Conservation (phyloP, 164 flowering plant genomes). For the Dillenia turbinata region DNA sequence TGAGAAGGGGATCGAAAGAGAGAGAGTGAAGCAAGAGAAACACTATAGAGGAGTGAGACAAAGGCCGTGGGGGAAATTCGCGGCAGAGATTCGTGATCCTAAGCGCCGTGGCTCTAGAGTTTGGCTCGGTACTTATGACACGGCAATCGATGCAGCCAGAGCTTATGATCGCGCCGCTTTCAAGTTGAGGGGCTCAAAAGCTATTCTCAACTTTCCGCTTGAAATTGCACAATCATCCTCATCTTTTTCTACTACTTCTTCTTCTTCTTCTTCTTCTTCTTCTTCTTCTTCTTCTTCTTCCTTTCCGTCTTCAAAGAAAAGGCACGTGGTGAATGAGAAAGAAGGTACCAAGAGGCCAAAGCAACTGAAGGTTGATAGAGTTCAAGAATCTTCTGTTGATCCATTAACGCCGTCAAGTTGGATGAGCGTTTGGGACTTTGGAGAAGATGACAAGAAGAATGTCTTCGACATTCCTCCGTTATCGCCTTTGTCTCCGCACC, state of each 20-base stretch:
- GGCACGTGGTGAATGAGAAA: constrained; percentile 11
- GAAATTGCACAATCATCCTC: constrained; percentile 17
- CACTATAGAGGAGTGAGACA: constrained; percentile 43
- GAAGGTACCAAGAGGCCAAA: neutral
- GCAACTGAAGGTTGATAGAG: no score
- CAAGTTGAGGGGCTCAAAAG: constrained; percentile 38
- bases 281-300: no score
- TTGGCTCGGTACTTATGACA: constrained; percentile 47
- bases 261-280: no score
- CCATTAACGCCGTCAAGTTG: constrained; percentile 41
- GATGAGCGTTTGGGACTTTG: constrained; percentile 21
- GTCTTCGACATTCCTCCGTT: constrained; percentile 32
- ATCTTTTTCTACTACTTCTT: neutral
- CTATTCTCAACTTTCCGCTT: constrained; percentile 48
- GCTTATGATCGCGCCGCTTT: constrained; percentile 48
- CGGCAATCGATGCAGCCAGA: constrained; percentile 41
- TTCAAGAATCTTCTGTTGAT: neutral
- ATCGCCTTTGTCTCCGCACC: constrained; percentile 31
- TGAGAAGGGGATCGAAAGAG: no score
- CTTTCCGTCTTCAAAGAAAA: constrained; percentile 6
- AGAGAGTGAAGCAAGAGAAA: constrained; percentile 5
- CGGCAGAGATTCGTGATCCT: constrained; percentile 47
- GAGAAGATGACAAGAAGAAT: constrained; percentile 21
- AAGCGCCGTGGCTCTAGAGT: constrained; percentile 28
- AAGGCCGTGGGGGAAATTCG: constrained; percentile 48